Evolutionary conservation across 257 asterid species (phyloP), one percentile per base, ranked within the genome.

Genomic region (Orobanche coerulescens): DNA sequence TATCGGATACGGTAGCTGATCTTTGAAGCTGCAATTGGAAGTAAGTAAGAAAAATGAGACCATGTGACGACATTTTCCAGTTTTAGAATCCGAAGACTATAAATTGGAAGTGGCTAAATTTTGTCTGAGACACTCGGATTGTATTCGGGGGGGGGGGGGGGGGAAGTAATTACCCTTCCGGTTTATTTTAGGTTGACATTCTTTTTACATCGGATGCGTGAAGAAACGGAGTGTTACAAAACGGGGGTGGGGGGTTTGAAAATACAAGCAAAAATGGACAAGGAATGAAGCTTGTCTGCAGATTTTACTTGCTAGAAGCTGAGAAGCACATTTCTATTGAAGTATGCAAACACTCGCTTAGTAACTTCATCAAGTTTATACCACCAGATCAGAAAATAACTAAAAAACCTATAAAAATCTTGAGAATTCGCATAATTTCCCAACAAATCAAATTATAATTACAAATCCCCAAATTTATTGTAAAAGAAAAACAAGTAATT

Each of bases 1-100:
- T 74, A 42, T 86, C 90, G 7, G 88, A 79, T 55, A 73, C 83
- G 47, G 81, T 75, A 67, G 83, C 79, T 54, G 92, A 74, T 70
- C 81, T 86, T 67, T 74, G 86, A 69, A 64, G 74, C 88, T 78
- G 81, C 64, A 60, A 22, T 62, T n/a, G 36, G 51, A 63, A 18
- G 37, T 13, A 53, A 55, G 5, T 4, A 37, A 36, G 42, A 5
- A 26, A n/a, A 54, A 62, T 30, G 22, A 71, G 66, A 6, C 37
- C 47, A 73, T 10, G 8, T 11, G 10, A n/a, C 13, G 6, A 30
- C 7, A 43, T 46, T 25, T 42, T 14, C 46, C 42, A 36, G 54
- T 28, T 54, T 19, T 36, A 8, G 39, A 18, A 3, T 24, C 44
- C 11, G 5, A 40, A 50, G 31, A 49, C 61, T 66, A 55, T 26